Base-by-base conservation (phyloP, 345 rosid species). In the Salix udensis region DNA sequence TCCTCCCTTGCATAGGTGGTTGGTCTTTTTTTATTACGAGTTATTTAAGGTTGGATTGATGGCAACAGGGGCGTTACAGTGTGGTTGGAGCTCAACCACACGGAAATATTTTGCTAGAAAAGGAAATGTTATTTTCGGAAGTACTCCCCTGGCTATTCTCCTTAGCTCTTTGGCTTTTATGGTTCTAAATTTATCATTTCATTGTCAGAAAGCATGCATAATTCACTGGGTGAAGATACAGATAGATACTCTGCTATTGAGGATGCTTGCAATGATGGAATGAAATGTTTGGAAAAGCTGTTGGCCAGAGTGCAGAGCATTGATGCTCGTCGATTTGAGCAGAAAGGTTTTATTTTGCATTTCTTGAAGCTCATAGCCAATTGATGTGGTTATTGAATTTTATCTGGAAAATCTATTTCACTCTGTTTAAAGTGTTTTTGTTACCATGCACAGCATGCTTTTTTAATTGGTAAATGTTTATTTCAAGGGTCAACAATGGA, bases 241-340 rank as follows among this genome's bases (percentile, higher is more conserved):
- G 88, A 89, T 66, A 77, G 78, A 67, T 55, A 85, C 82, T 84
- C 90, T 10, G 79, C 89, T 7, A 70, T 80, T 30, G 31, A 30
- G 31, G 31, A 30, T 30, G 31, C 31, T 30, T 30, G 3, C 31
- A 30, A 24, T 7, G 81, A 86, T 26, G 95, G 95, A 67, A 66
- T 86, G 72, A 78, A 81, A 37, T 84, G 75, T 39, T 77, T 91
- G 84, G 85, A 81, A 12, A 80, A 76, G 26, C 78, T 89, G 78
- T 77, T 89, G 68, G 77, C 87, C 66, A 87, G 82, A 80, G 62
- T 61, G 98, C 97, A 40, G 96, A 90, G 70, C 98, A 95, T 82
- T 86, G 26, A 95, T 93, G 96, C 88, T 95, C 72, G 98, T 93
- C 31, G 98, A 95, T 86, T 85, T 93, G 76, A 96, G 94, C 16